Evolutionary conservation across 139 green algal species (phyloP).

Genomic region (Picochlorum sp.): DNA sequence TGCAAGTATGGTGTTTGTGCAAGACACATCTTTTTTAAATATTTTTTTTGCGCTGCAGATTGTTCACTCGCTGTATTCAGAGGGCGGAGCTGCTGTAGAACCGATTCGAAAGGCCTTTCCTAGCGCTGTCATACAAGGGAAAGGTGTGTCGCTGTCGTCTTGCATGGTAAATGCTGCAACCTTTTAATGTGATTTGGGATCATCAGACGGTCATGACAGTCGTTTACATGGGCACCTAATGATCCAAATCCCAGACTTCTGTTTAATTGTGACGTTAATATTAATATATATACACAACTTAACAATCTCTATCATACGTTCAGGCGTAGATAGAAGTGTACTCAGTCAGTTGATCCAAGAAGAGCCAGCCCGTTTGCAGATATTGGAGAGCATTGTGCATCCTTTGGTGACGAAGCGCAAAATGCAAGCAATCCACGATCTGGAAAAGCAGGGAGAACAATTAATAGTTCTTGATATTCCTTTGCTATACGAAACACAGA

Average conservation of each 20-base stretch:
- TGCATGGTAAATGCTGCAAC: no score
- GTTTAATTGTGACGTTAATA: no score
- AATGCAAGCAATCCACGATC: slow-evolving; percentile 19
- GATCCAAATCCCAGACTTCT: neutral
- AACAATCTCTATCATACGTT: no score
- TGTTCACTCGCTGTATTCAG: slow-evolving; percentile 7
- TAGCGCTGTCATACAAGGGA: neutral
- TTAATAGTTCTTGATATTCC: slow-evolving; percentile 77
- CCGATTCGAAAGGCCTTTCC: neutral
- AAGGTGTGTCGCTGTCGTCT: no score
- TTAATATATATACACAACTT: neutral
- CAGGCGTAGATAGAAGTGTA: neutral
- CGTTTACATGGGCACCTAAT: no score
- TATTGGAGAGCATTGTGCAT: slow-evolving; percentile 68
- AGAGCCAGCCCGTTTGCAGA: slow-evolving; percentile 32
- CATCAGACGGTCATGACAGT: no score
- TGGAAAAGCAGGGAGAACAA: neutral
- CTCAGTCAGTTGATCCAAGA: slow-evolving; percentile 14
- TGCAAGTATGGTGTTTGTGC: no score
- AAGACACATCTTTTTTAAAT: neutral
- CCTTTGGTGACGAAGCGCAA: slow-evolving; percentile 54
- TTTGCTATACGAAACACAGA: slow-evolving; percentile 68
- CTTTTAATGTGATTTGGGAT: no score
- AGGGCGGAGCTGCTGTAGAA: slow-evolving; percentile 1
- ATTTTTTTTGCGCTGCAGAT: neutral